Percentiles rank a stretch among this genome's conserved stretches.
These are phyloP conservation scores for Metarhizium brunneum DNA, from an alignment of 2,329 filamentous ascomycete species.

Conservation along the genomic window DNA sequence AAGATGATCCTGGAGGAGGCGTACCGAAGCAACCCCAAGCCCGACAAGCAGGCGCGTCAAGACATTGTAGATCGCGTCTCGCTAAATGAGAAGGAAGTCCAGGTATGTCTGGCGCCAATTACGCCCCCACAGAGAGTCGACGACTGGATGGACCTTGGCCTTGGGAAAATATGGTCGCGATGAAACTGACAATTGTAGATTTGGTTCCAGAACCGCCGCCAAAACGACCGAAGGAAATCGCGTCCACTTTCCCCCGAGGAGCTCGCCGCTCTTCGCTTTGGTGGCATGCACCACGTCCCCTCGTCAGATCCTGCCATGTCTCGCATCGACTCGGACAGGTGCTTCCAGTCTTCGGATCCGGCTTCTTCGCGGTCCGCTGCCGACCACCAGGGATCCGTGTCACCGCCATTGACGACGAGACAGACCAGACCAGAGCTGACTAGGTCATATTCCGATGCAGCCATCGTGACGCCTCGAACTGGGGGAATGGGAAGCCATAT, in stretches of 20 bases:
- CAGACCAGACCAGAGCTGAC: slow-evolving; percentile 5
- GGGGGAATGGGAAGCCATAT: slow-evolving; percentile 4
- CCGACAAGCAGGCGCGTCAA: slow-evolving; percentile 79
- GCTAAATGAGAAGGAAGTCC: slow-evolving; percentile 90
- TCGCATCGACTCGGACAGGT: slow-evolving; percentile 14
- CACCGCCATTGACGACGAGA: slow-evolving; percentile 9
- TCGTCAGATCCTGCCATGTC: slow-evolving; percentile 33
- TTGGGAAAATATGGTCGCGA: not conserved
- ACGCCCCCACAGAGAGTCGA: not conserved
- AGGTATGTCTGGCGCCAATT: slow-evolving; percentile 50
- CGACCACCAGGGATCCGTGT: slow-evolving; percentile 13
- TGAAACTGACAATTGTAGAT: slow-evolving; percentile 50
- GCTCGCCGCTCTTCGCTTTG: slow-evolving; percentile 51
- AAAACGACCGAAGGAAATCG: slow-evolving; percentile 85
- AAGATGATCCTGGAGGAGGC: slow-evolving; percentile 81
- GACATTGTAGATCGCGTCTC: slow-evolving; percentile 79
- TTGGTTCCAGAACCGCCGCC: slow-evolving; percentile 93
- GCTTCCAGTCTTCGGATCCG: slow-evolving; percentile 18
- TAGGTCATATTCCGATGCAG: slow-evolving; percentile 11
- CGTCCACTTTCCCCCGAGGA: slow-evolving; percentile 74
- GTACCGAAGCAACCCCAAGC: slow-evolving; percentile 78
- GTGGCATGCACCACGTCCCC: slow-evolving; percentile 39
- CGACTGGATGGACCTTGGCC: too few relatives aligned
- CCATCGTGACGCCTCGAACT: slow-evolving; percentile 17
- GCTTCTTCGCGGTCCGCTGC: slow-evolving; percentile 13